phyloP scores from a whole-genome alignment of 768 basidiomycete genomes.

The Chalciporus sphaerocephalus region DNA sequence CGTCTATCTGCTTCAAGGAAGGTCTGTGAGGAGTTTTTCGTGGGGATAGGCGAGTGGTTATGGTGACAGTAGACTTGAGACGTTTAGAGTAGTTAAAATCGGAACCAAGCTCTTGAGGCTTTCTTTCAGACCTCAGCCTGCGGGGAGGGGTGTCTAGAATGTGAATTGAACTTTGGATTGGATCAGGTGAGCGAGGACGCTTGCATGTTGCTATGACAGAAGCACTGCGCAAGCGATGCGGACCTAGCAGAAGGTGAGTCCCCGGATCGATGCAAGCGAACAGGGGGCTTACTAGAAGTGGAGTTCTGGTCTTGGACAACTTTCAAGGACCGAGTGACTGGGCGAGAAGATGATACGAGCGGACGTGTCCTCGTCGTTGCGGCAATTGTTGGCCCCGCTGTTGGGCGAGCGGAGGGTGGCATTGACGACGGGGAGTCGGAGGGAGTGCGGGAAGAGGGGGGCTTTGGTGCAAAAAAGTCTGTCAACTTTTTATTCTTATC shows the following conservation, averaged over 20 bases:
- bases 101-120: conserved; percentile 11
- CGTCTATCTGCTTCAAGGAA: conserved; percentile 3
- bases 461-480: conserved; percentile 43
- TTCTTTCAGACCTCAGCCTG: conserved; percentile 21
- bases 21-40: conserved; percentile 32
- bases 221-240: conserved; percentile 7
- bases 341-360: conserved; percentile 4
- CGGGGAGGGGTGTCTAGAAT: conserved; percentile 3
- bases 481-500: conserved; percentile 34
- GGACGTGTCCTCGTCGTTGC: conserved; percentile 14
- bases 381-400: not conserved
- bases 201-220: conserved; percentile 20
- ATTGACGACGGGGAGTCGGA: conserved; percentile 7
- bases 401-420: conserved; percentile 1
- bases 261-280: not conserved
- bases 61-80: conserved; percentile 4
- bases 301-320: not conserved
- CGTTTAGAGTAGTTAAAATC: conserved; percentile 5
- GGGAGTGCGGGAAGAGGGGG: conserved; percentile 14
- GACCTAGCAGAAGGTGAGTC: conserved; percentile 14
- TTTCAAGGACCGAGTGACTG: conserved; percentile 9
- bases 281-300: conserved; percentile 18
- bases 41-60: conserved; percentile 15
- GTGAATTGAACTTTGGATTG: not conserved
- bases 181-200: conserved; percentile 25